Evolutionary conservation across 768 basidiomycete species (phyloP), one percentile per base, ranked within the genome.

Genomic region (Pisolithus microcarpus): DNA sequence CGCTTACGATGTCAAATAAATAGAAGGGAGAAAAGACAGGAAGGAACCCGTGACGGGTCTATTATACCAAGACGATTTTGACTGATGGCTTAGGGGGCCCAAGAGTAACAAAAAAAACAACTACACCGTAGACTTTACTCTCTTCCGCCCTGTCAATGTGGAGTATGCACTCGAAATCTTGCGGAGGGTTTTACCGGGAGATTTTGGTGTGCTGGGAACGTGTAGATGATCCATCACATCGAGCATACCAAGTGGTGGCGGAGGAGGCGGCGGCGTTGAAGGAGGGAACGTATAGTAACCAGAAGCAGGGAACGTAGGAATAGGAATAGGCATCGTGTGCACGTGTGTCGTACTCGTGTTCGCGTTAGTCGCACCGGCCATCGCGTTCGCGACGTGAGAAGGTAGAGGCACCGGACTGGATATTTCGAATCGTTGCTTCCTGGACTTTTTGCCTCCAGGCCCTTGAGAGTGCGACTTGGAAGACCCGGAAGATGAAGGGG

Each of bases 91-190:
- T 15, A 13, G 5, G 11, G 5, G 3, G 11, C 13, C 13, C 34
- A 15, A 5, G 34, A 34, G 34, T 34, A 34, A 34, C 15, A 26
- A 23, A 23, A 34, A 28, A 24, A 13, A 24, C 42, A 43, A 21
- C 28, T 39, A 43, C 19, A 46, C 45, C n/a, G 45, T 21, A 30
- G 60, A 59, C 43, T 34, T 58, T 39, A 54, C 52, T 37, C 58
- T 46, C 9, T 48, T 13, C 4, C 61, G 51, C 18, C 52, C 49
- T 11, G 54, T 46, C 36, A 68, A 51, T 26, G 58, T 50, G 26
- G 56, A 46, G 15, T 50, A 68, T 7, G 63, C 65, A 5, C 60
- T 61, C 38, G 67, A 57, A 2, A 66, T 45, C 18, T 56, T 51
- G 23, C 63, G 65, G 48, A 69, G 61, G 45, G 50, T 7, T 56